Evolutionary conservation across 2,329 filamentous ascomycete genomes (phyloP), one percentile per base, ranked within the genome.

Genomic region (Claviceps monticola): DNA sequence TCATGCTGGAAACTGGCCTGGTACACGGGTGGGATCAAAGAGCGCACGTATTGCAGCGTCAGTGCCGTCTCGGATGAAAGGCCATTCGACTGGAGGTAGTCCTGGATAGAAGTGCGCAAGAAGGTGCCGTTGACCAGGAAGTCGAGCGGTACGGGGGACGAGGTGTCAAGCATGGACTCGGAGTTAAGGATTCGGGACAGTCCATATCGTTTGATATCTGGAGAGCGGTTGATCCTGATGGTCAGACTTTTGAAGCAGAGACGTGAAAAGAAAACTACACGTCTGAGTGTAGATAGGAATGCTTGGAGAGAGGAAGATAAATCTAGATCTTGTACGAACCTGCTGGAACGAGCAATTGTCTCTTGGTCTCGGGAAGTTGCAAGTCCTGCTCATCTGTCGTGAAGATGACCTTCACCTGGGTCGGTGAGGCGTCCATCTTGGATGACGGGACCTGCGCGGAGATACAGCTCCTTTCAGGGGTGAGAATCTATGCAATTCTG

Each of bases 71-170:
- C 93, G 43, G 88, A 80, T 19, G 88, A 95, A 55, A 97, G 83
- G 48, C 91, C 91, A 62, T 93, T 86, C 56, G 82, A 74, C 16
- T 83, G 83, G 54, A 98, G 80, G 69, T 95, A 95, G 62, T 96
- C 87, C 65, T 95, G 88, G 58, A 98, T 80, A 17, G 87, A 88
- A 26, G 89, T 86, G 56, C 87, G 84, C 49, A 98, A 79, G 68
- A 95, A 96, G 62, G 85, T 83, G 66, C 93, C 93, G 68, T 96
- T 93, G 70, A 95, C 84, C 60, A 98, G 79, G 72, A 98, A 97
- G 69, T 98, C 93, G 69, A 98, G 84, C 17, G 88, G 88, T 46
- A 90, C 76, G 13, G 86, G 81, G 11, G 72, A 70, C 29, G 74
- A 64, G 46, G 80, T 83, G 64, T 76, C 74, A 66, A 86, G 80